Base-by-base conservation (phyloP, 495 filamentous ascomycete genomes). In the Neurospora sp. region DNA sequence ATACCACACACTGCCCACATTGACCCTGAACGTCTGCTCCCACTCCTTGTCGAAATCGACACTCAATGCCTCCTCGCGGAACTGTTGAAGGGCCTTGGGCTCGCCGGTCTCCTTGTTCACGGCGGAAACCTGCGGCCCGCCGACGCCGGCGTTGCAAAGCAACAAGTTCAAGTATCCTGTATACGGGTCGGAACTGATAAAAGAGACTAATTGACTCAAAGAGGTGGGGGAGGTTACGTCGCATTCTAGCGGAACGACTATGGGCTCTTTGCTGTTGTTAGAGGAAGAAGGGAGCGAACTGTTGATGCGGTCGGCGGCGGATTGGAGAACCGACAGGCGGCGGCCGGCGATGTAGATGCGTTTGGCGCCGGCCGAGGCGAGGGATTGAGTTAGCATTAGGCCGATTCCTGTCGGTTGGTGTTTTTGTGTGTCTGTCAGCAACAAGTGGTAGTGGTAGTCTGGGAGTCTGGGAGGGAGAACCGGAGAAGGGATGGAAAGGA, bases 271-370 rank as follows among this genome's bases (percentile, higher is more conserved):
- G 41, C 42, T 31, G 27, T 27, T n/a, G 44, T 37, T 37, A 4
- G n/a, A 59, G 7, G 20, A 7, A 6, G 53, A 6, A 2, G 27
- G 53, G 27, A 65, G 53, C 20, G 80, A 78, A 42, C 80, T 78
- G 37, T 77, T 78, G 75, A 83, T 75, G 4, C 75, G 71, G 8
- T 80, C 77, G 3, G 86, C 84, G 16, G 87, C 86, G 40, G 82
- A 78, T 65, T 88, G 80, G 0, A 92, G 85, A 0, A 86, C 81
- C 22, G 89, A 84, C 45, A 86, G 76, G 10, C 90, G 86, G 38
- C 92, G 85, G n/a, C 91, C 91, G 45, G 90, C 75, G 69, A 94
- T 92, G 85, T 92, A 94, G 35, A 94, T 88, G 71, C 88, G 89
- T 16, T 81, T 73, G 9, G 92, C 91, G 14, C 92, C 91, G 31